Evolutionary conservation across 805 yeast genomes (phyloP).

Genomic region (Monosporozyma siamensis): DNA sequence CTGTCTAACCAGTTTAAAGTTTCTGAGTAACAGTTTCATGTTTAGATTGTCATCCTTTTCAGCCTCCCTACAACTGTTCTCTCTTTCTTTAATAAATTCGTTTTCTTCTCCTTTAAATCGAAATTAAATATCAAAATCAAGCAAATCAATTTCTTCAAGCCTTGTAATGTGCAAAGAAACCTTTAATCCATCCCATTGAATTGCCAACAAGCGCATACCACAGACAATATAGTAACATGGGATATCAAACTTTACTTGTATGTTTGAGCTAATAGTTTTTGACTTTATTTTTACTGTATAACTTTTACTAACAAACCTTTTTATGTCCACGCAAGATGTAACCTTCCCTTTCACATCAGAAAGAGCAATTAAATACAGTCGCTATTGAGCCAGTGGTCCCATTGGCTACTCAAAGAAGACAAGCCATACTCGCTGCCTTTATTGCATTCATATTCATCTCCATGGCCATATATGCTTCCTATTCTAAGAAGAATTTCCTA

Average conservation of each 20-base stretch:
- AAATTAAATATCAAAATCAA: no score
- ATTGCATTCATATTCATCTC: slow-evolving; percentile 15
- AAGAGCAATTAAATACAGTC: background rate
- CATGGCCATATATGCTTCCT: slow-evolving; percentile 12
- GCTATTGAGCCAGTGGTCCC: slow-evolving; percentile 12
- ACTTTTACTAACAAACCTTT: slow-evolving; percentile 1
- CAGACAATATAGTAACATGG: no score
- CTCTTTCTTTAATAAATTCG: background rate
- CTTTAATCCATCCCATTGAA: background rate
- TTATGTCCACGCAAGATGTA: no score
- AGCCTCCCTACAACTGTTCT: background rate
- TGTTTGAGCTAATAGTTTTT: slow-evolving; percentile 5
- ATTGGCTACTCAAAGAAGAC: slow-evolving; percentile 19
- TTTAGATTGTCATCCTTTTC: background rate
- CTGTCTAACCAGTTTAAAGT: background rate
- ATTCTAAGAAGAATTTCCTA: slow-evolving; percentile 11
- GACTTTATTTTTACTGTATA: background rate
- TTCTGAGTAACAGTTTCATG: background rate
- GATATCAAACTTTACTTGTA: slow-evolving; percentile 20
- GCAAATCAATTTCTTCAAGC: no score
- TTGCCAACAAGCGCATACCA: no score
- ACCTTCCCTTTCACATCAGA: background rate
- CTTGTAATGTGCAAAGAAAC: background rate
- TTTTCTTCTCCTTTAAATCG: no score
- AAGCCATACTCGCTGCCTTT: slow-evolving; percentile 16